phyloP scores from a whole-genome alignment of 2,329 filamentous ascomycete genomes.

The Ophiostoma sp. region DNA sequence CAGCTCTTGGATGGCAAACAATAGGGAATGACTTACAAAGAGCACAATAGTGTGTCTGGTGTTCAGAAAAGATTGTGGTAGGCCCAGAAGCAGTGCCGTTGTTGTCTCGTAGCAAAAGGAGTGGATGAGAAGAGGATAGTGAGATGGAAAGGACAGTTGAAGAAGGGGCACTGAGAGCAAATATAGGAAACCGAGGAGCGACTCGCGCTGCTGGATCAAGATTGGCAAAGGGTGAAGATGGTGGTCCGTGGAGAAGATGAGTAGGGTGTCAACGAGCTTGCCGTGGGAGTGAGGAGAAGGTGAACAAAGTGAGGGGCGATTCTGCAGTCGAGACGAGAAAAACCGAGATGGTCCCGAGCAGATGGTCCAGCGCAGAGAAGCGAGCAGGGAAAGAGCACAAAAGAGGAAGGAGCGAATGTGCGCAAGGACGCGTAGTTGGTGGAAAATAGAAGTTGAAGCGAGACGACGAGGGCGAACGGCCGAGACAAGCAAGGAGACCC shows the following conservation, averaged over 20 bases:
- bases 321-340: not conserved
- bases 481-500: not conserved
- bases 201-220: not conserved
- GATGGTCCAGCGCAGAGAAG: slow-evolving; percentile 10
- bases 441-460: slow-evolving; percentile 1
- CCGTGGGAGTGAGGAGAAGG: not conserved
- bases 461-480: not conserved
- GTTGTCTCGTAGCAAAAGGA: not conserved
- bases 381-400: slow-evolving; percentile 14
- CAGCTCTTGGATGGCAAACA: not conserved
- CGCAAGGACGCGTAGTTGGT: slow-evolving; percentile 10
- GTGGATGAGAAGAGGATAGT: not conserved
- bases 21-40: slow-evolving; percentile 3
- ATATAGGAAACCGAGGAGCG: not conserved
- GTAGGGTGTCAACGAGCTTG: not conserved
- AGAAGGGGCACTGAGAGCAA: not conserved
- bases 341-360: slow-evolving; percentile 20
- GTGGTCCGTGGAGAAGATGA: not conserved
- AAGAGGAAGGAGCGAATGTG: slow-evolving; percentile 20
- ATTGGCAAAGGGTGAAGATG: not conserved
- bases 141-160: not conserved
- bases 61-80: not conserved
- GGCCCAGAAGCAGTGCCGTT: not conserved
- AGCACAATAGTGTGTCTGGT: not conserved
- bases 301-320: not conserved